Evolutionary conservation across 345 rosid genomes (phyloP).

Genomic region (Toxicodendron radicans): DNA sequence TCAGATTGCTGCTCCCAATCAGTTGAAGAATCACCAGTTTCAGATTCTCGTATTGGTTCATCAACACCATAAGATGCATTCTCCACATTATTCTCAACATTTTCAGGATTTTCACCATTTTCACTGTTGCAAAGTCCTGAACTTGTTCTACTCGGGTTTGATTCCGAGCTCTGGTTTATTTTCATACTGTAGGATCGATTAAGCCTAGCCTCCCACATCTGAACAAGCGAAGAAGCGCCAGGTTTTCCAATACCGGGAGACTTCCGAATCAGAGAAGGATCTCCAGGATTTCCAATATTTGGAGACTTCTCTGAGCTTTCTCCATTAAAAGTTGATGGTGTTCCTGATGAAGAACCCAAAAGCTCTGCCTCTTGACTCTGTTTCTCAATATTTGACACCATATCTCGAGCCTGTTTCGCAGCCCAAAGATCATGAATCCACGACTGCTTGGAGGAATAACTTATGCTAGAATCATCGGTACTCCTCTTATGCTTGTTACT

Average conservation of each 20-base stretch:
- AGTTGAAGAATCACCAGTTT: slow-evolving; percentile 16
- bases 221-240: slow-evolving; percentile 86
- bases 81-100: too few relatives aligned
- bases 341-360: slow-evolving; percentile 12
- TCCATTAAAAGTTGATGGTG: slow-evolving; percentile 4
- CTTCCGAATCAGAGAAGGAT: neutral
- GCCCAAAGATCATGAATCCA: slow-evolving; percentile 44
- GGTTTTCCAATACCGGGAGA: slow-evolving; percentile 15
- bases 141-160: slow-evolving; percentile 24
- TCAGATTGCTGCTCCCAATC: slow-evolving; percentile 38
- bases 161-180: slow-evolving; percentile 25
- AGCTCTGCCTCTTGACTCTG: slow-evolving; percentile 35
- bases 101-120: slow-evolving; percentile 1
- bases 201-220: slow-evolving; percentile 90
- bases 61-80: too few relatives aligned
- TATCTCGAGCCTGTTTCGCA: slow-evolving; percentile 42
- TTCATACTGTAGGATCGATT: slow-evolving; percentile 38
- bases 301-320: slow-evolving; percentile 9
- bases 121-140: slow-evolving; percentile 25
- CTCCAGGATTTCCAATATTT: neutral
- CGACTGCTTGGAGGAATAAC: slow-evolving; percentile 24
- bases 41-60: slow-evolving; percentile 20
- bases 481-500: neutral
- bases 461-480: slow-evolving; percentile 16
- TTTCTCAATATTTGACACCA: slow-evolving; percentile 34